These are phyloP conservation scores for Fusarium sterilihyphosum DNA, from an alignment of 2,329 filamentous ascomycete species.

Conservation along the genomic window DNA sequence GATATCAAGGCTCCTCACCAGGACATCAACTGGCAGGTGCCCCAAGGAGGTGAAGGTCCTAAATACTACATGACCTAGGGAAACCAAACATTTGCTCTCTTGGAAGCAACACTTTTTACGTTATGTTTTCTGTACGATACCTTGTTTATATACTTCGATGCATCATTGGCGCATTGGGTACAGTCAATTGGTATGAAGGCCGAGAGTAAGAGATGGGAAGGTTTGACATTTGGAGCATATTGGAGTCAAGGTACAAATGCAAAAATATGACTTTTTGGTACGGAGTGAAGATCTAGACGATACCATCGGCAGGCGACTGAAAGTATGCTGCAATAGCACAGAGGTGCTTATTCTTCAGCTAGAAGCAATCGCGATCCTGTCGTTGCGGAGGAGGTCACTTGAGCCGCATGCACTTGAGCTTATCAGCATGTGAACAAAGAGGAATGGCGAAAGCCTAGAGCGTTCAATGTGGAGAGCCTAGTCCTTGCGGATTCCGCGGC, in stretches of 20 bases:
- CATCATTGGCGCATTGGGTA: constrained; percentile 34
- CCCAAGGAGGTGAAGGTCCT: constrained; percentile 85
- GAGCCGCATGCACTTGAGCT: constrained; percentile 24
- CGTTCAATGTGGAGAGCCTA: constrained; percentile 24
- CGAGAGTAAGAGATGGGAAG: constrained; percentile 14
- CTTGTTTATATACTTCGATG: constrained; percentile 39
- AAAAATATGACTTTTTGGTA: constrained; percentile 11
- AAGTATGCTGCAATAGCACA: neutral
- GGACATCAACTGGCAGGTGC: constrained; percentile 97
- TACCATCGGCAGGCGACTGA: neutral
- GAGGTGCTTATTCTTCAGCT: neutral
- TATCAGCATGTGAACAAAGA: constrained; percentile 26
- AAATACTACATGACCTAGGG: constrained; percentile 75
- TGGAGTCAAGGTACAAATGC: constrained; percentile 30
- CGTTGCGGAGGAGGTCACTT: neutral
- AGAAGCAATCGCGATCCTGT: neutral
- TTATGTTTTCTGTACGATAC: constrained; percentile 41
- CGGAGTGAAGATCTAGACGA: neutral
- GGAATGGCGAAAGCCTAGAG: constrained; percentile 24
- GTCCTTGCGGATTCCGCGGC: constrained; percentile 18
- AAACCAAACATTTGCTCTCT: neutral
- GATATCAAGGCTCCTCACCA: constrained; percentile 98
- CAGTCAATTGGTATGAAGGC: constrained; percentile 10
- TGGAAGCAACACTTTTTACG: constrained; percentile 1
- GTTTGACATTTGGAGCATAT: constrained; percentile 22